phyloP scores from a whole-genome alignment of 345 rosid species.

The Anastatica hierochuntica region DNA sequence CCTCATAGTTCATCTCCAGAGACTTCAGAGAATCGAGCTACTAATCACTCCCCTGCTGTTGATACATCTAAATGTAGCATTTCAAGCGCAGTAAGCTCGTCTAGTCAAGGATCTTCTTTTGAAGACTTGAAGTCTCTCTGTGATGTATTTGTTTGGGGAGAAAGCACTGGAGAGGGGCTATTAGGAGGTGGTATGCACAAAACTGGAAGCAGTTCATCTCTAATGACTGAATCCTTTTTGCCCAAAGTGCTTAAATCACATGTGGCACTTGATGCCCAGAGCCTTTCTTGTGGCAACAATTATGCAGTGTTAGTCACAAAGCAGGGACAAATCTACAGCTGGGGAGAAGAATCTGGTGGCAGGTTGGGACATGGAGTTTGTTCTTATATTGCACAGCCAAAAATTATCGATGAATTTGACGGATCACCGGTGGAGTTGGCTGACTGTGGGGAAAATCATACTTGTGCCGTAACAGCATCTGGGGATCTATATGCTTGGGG shows the following conservation, averaged over 20 bases:
- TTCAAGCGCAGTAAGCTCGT: constrained; percentile 44
- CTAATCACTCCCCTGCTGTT: constrained; percentile 21
- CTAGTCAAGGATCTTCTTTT: constrained; percentile 34
- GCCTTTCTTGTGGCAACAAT: constrained; percentile 37
- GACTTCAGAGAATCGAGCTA: constrained; percentile 21
- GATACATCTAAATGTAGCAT: constrained; percentile 39
- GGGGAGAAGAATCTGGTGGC: constrained; percentile 56
- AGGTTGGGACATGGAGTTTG: constrained; percentile 55
- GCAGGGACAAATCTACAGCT: constrained; percentile 38
- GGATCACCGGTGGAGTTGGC: constrained; percentile 36
- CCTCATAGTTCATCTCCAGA: constrained; percentile 27
- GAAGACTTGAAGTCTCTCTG: constrained; percentile 35
- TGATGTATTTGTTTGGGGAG: constrained; percentile 46
- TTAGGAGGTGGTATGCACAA: constrained; percentile 24
- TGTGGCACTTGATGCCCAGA: constrained; percentile 35
- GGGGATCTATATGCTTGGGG: constrained; percentile 59
- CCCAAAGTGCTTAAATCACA: constrained; percentile 39
- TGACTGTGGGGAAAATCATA: constrained; percentile 55
- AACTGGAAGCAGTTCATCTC: constrained; percentile 20
- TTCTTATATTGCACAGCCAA: constrained; percentile 42
- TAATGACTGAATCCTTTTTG: constrained; percentile 24
- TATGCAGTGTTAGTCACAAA: constrained; percentile 39
- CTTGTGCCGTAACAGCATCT: constrained; percentile 50
- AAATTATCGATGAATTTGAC: constrained; percentile 40
- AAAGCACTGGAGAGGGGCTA: constrained; percentile 28